These are phyloP conservation scores for Marchantia polymorpha DNA, from an alignment of 225 moss, liverwort and hornwort species.

Conservation along the genomic window DNA sequence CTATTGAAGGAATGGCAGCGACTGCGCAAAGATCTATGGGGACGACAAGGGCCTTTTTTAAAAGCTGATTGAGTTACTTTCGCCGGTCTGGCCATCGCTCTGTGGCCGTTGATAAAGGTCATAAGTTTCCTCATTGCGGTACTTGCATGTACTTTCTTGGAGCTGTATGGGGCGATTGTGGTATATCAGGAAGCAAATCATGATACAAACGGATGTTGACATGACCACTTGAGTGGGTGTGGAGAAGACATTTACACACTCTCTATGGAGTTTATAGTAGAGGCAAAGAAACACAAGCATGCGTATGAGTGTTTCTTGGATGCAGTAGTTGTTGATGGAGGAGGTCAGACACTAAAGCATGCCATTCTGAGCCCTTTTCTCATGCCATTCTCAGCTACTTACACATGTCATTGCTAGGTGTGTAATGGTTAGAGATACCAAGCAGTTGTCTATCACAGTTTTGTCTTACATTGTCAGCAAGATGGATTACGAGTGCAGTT, in stretches of 20 bases:
- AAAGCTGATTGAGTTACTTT: slow-evolving; percentile 74
- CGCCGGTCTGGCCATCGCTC: slow-evolving; percentile 61
- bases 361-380: slow-evolving; percentile 91
- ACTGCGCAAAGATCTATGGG: slow-evolving; percentile 62
- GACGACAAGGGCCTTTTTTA: slow-evolving; percentile 58
- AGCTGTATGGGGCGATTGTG: slow-evolving; percentile 70
- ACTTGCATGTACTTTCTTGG: slow-evolving; percentile 58
- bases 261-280: slow-evolving; percentile 79
- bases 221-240: slow-evolving; percentile 91
- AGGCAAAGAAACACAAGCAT: slow-evolving; percentile 65
- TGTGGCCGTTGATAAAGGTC: slow-evolving; percentile 67
- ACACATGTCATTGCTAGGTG: slow-evolving; percentile 78
- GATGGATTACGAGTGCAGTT: slow-evolving; percentile 84
- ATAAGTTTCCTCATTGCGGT: slow-evolving; percentile 48
- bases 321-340: slow-evolving; percentile 97
- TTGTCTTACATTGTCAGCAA: slow-evolving; percentile 65
- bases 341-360: slow-evolving; percentile 91
- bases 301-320: slow-evolving; percentile 82
- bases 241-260: slow-evolving; percentile 88
- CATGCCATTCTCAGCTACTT: too few species aligned
- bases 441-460: slow-evolving; percentile 93
- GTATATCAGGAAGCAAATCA: slow-evolving; percentile 73
- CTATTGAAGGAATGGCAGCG: slow-evolving; percentile 72
- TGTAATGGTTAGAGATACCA: slow-evolving; percentile 98
- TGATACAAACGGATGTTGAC: slow-evolving; percentile 88